Evolutionary conservation across 306 rosid species (phyloP).

Genomic region (Datisca glomerata): DNA sequence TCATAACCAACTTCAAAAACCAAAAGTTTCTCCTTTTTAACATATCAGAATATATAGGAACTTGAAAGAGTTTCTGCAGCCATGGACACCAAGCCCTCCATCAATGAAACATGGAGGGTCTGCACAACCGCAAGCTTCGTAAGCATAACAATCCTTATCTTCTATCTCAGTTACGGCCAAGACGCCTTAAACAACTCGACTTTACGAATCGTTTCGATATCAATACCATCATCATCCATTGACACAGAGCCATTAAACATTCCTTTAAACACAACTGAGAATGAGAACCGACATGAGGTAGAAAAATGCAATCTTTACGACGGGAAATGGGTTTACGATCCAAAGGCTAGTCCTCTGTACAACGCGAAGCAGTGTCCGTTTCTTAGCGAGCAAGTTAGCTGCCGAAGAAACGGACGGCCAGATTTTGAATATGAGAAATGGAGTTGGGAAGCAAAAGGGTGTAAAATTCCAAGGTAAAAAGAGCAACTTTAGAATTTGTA

Average conservation of each 20-base stretch:
- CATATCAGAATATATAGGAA: too few species aligned
- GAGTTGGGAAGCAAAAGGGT: constrained; percentile 33
- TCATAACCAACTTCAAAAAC: neutral
- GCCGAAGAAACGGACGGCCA: constrained; percentile 32
- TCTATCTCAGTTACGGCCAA: constrained; percentile 13
- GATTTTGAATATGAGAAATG: constrained; percentile 34
- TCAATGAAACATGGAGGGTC: constrained; percentile 19
- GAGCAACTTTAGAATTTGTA: neutral
- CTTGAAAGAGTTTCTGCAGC: too few species aligned
- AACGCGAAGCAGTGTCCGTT: constrained; percentile 20
- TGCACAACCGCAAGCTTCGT: constrained; percentile 19
- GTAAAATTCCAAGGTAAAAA: constrained; percentile 26
- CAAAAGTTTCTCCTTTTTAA: neutral
- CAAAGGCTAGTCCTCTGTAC: constrained; percentile 21
- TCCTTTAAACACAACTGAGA: neutral
- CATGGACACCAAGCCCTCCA: constrained; percentile 17
- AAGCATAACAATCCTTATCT: constrained; percentile 7
- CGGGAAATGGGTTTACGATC: constrained; percentile 33
- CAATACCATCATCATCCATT: constrained; percentile 1
- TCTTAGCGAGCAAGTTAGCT: constrained; percentile 38
- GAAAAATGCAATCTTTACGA: constrained; percentile 25
- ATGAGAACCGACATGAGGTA: neutral
- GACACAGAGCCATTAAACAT: constrained; percentile 1
- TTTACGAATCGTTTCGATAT: constrained; percentile 1
- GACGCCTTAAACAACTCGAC: constrained; percentile 1